A percentile compares a stretch with the other conserved stretches of the same genome.
phyloP scores from a whole-genome alignment of 2,329 filamentous ascomycete species.

The Colletotrichum sp. region DNA sequence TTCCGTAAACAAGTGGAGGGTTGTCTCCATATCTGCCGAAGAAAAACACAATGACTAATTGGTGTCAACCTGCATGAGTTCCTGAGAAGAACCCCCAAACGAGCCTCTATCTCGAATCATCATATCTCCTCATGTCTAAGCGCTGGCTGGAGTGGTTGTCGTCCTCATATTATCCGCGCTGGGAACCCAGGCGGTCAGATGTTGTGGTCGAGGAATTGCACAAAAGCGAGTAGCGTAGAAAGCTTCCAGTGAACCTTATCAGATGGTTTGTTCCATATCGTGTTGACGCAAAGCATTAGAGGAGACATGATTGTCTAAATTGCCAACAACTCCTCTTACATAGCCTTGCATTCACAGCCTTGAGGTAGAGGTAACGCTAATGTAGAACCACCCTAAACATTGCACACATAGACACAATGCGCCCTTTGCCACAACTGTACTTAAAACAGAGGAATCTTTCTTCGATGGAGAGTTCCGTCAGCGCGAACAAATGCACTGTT shows the following conservation, averaged over 20 bases:
- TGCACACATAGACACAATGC: neutral
- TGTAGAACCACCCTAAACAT: rapidly evolving
- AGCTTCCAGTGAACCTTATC: neutral
- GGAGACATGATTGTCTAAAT: too few relatives aligned
- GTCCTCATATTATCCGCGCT: neutral
- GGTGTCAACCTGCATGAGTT: neutral
- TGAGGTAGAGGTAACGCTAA: neutral
- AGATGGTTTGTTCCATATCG: too few relatives aligned
- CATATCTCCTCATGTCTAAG: neutral
- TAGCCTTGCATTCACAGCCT: neutral
- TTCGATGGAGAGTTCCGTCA: neutral
- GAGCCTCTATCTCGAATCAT: neutral
- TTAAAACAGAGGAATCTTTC: neutral
- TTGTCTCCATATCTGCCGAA: neutral
- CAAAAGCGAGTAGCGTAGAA: neutral
- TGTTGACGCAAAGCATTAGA: too few relatives aligned
- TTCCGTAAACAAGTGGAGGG: neutral
- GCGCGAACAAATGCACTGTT: neutral
- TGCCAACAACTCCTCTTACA: too few relatives aligned
- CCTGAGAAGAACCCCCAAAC: neutral
- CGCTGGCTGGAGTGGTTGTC: neutral
- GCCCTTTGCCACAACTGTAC: neutral
- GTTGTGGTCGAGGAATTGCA: neutral
- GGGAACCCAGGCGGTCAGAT: neutral
- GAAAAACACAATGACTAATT: neutral